Base-by-base conservation (phyloP, 2,329 filamentous ascomycete genomes). In the Periglandula ipomoeae region DNA sequence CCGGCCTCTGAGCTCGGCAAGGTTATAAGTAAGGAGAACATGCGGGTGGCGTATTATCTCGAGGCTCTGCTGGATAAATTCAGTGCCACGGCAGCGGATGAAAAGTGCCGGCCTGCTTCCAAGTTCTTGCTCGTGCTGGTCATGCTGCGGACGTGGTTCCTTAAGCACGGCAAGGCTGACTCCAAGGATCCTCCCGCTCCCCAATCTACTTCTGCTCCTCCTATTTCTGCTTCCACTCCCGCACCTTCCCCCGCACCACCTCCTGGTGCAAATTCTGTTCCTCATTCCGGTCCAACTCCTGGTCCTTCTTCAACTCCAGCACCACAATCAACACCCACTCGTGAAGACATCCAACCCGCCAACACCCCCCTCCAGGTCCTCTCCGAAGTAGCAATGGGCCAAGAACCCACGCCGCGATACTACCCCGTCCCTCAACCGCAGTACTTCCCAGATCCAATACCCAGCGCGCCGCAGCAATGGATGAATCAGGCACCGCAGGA, bases 91-190 rank as follows among this genome's bases (percentile, higher is more conserved):
- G 82, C 83, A 0, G 77, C 78, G 3, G 75, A 76, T 1, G 79
- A 84, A 45, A 78, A 75, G 51, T 86, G 79, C 40, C 74, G 82
- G 1, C 80, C 83, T 0, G 79, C 84, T 0, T 72, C 74, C 44
- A 89, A 87, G 63, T 89, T 89, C 53, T 70, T 85, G 2, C 73
- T 87, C 50, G 81, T 89, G 5, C 67, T 89, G 9, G 70, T 76
- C 44, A 84, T 89, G 81, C 67, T 90, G 23, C 78, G 79, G 38
- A 77, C 74, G 23, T 88, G 85, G 84, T 87, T 85, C 60, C 63
- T 76, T 58, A 70, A 79, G 55, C 72, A 76, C 50, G 65, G 63
- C 46, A 67, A 69, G 49, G 55, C 52, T 13, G 50, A 39, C 3
- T 44, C 48, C 19, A 38, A 30, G 27, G 27, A 30, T 27, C n/a